These are phyloP conservation scores for Solanum clarkiae DNA, from an alignment of 257 asterid genomes.

Conservation along the genomic window DNA sequence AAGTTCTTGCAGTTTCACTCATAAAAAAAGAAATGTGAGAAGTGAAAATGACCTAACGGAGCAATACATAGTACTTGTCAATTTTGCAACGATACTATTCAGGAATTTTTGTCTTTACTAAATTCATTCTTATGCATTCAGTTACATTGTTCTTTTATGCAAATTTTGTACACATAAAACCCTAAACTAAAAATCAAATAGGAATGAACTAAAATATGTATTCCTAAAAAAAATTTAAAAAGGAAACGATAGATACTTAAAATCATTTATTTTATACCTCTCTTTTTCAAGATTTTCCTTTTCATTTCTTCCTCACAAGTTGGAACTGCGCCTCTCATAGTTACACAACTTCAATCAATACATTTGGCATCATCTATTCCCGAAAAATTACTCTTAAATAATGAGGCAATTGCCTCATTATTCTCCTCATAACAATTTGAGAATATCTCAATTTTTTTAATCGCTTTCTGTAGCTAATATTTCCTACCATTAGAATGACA, in stretches of 20 bases:
- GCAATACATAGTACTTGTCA: neutral
- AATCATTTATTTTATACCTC: neutral
- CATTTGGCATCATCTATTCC: neutral
- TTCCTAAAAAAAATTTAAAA: neutral
- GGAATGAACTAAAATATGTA: neutral
- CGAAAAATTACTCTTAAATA: neutral
- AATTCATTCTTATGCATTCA: neutral
- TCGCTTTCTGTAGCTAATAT: neutral
- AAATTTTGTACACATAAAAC: neutral
- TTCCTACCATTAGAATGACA: neutral
- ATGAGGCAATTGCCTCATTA: neutral
- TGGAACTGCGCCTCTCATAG: neutral
- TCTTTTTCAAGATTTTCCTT: neutral
- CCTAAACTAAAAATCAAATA: neutral
- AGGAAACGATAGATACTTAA: neutral
- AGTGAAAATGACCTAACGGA: too few relatives aligned
- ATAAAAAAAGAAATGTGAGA: too few relatives aligned
- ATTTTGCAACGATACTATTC: neutral
- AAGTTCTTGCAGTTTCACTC: too few relatives aligned
- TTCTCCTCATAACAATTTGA: neutral
- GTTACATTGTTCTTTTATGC: neutral
- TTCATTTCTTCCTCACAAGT: neutral
- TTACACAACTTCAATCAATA: neutral
- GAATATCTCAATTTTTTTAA: neutral
- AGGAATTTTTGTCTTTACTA: neutral